Evolutionary conservation across 2,329 filamentous ascomycete species (phyloP), one percentile per base, ranked within the genome.

Genomic region (Sporothrix luriei): DNA sequence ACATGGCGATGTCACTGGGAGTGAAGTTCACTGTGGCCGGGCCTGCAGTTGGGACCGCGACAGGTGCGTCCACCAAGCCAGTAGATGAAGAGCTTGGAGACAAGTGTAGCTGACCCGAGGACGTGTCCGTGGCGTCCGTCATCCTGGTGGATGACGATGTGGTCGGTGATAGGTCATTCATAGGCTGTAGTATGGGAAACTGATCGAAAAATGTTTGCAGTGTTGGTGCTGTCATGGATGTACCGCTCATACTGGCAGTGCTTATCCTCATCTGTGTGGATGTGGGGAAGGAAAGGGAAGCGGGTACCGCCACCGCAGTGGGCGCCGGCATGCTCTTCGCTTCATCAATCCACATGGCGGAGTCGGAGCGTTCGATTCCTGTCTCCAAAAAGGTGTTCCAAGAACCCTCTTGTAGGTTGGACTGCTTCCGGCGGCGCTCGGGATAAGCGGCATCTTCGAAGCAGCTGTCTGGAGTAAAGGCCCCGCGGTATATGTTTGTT

Each of bases 291-390:
- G 10, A 2, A 49, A 24, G 5, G 29, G n/a, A 40, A 26, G 33
- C 10, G 40, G 40, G 40, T 16, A 11, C 40, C 40, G 11, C 40
- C 10, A 16, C 2, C 4, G 16, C 48, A 9, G 48, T n/a, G 9
- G 57, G 38, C 3, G 38, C 57, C 4, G 55, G 55, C 1, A 33
- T 61, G 55, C 55, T 43, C 43, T 16, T 43, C n/a, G 55, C 4
- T 26, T 62, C 57, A 10, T 62, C 38, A 6, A 62, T 46, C 57
- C 57, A 62, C n/a, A 62, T 38, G 9, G 38, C 57, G 11, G 40
- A 26, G 11, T 46, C 57, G 4, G n/a, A 38, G 4, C 29, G 24
- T 11, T 43, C 29, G 21, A n/a, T 2, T 3, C 4, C 16, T 40
- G 5, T 59, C 16, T 46, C 38, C n/a, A 26, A 11, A n/a, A 24